Evolutionary conservation across 192 early-diverging fungal species (phyloP).

Genomic region (Endogone sp.): DNA sequence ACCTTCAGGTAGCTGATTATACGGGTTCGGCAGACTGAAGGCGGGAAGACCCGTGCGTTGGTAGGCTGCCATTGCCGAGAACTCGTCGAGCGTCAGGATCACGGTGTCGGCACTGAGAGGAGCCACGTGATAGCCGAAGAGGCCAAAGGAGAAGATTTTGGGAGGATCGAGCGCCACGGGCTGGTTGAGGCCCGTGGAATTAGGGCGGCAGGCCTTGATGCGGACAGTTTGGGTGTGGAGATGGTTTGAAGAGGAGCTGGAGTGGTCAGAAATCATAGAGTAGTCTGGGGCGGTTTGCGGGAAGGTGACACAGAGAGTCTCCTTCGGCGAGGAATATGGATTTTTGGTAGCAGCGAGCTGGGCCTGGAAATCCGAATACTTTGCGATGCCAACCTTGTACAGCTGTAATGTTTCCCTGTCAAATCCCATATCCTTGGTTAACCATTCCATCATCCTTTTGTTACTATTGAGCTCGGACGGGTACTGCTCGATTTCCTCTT

Average conservation of each 20-base stretch:
- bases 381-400: slow-evolving; percentile 45
- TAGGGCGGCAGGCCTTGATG: slow-evolving; percentile 42
- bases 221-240: slow-evolving; percentile 25
- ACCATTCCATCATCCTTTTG: slow-evolving; percentile 31
- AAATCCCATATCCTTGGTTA: slow-evolving; percentile 15
- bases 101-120: slow-evolving; percentile 33
- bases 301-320: slow-evolving; percentile 31
- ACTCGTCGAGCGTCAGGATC: slow-evolving; percentile 57
- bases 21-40: slow-evolving; percentile 47
- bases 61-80: slow-evolving; percentile 63
- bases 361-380: slow-evolving; percentile 30
- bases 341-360: slow-evolving; percentile 12
- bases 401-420: slow-evolving; percentile 8
- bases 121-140: slow-evolving; percentile 63
- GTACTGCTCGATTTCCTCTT: slow-evolving; percentile 37
- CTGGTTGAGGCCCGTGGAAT: slow-evolving; percentile 12
- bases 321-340: not conserved
- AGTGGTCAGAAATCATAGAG: not conserved
- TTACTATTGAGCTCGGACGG: slow-evolving; percentile 28
- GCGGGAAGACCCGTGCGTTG: slow-evolving; percentile 61
- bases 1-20: slow-evolving; percentile 55
- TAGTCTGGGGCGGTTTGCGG: slow-evolving; percentile 27
- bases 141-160: slow-evolving; percentile 39
- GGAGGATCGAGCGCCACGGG: slow-evolving; percentile 48
- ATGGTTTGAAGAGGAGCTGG: not conserved